Percentiles rank a stretch among this genome's conserved stretches.
These are phyloP conservation scores for Tagetes erecta DNA, from an alignment of 129 eudicot species.

Conservation along the genomic window DNA sequence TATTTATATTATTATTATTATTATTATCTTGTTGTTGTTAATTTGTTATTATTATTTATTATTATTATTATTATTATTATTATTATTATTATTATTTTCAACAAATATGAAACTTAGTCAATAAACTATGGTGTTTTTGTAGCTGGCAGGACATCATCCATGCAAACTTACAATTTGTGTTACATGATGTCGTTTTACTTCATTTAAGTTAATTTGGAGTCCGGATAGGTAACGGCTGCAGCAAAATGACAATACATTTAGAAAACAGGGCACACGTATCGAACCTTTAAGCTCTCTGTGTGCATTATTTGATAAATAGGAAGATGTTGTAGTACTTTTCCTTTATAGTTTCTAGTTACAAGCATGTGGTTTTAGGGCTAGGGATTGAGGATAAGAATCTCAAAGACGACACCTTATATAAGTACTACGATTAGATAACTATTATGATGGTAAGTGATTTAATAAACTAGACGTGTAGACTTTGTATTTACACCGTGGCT, in stretches of 20 bases:
- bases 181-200: background rate
- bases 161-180: background rate
- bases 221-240: background rate
- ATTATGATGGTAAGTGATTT: slow-evolving; percentile 8
- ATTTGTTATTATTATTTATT: background rate
- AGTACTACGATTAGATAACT: background rate
- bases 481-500: background rate
- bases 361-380: background rate
- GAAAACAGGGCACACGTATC: background rate
- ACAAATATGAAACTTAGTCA: background rate
- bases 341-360: slow-evolving; percentile 1
- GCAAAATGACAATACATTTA: background rate
- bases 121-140: background rate
- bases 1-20: background rate
- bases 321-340: slow-evolving; percentile 8
- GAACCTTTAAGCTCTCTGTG: background rate
- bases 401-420: background rate
- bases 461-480: background rate
- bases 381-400: slow-evolving; percentile 14
- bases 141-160: background rate
- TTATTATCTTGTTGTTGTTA: background rate
- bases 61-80: background rate
- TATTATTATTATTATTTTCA: background rate
- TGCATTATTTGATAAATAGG: background rate
- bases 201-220: background rate